phyloP scores from a whole-genome alignment of 2,329 filamentous ascomycete species.

The Fusarium sp. region DNA sequence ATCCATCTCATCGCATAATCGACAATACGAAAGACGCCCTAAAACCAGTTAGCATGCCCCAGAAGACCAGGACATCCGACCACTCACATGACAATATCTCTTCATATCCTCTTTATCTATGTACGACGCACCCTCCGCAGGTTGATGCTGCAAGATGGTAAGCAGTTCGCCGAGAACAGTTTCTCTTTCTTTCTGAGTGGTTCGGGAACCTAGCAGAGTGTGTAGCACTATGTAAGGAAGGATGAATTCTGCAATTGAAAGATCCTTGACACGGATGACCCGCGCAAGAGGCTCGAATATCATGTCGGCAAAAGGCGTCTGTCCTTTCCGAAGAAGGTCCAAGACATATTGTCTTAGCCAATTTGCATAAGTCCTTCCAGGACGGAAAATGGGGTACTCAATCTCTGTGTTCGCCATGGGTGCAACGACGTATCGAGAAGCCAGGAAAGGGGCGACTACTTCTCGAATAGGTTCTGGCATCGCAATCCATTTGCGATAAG shows the following conservation, averaged over 20 bases:
- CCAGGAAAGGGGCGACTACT: constrained; percentile 89
- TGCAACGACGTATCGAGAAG: constrained; percentile 83
- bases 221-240: constrained; percentile 91
- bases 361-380: constrained; percentile 77
- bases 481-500: constrained; percentile 81
- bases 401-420: constrained; percentile 70
- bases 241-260: constrained; percentile 88
- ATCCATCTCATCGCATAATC: constrained; percentile 95
- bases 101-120: constrained; percentile 82
- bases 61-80: background rate
- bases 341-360: constrained; percentile 88
- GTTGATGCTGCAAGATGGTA: constrained; percentile 77
- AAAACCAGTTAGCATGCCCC: constrained; percentile 35
- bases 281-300: constrained; percentile 87
- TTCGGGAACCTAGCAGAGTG: constrained; percentile 79
- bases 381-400: constrained; percentile 84
- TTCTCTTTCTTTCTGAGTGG: constrained; percentile 71
- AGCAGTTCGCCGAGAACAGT: constrained; percentile 82
- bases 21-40: constrained; percentile 90
- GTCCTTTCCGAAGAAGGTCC: constrained; percentile 84
- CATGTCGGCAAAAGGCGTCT: constrained; percentile 79
- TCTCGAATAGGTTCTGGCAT: constrained; percentile 85
- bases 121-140: constrained; percentile 66
- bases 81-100: constrained; percentile 85
- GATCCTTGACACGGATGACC: constrained; percentile 87